Evolutionary conservation across 2,329 filamentous ascomycete species (phyloP).

Genomic region (Teratosphaeria nubilosa): DNA sequence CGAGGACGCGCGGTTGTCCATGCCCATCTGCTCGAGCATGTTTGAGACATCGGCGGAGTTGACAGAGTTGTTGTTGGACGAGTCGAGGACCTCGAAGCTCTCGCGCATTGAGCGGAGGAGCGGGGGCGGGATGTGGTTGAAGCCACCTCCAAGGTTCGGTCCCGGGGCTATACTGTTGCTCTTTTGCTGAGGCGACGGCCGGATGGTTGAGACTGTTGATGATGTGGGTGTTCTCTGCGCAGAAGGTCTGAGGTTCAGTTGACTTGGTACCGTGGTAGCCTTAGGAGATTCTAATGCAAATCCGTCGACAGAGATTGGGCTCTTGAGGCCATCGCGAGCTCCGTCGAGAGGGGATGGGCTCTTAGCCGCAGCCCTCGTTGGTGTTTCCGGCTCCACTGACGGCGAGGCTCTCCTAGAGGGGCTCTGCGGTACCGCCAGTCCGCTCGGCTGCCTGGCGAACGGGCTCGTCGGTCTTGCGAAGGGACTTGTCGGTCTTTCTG

Average conservation of each 20-base stretch:
- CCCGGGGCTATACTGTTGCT: background rate
- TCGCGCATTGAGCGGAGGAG: constrained; percentile 84
- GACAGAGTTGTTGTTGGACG: constrained; percentile 75
- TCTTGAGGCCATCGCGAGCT: background rate
- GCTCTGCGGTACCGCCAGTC: constrained; percentile 17
- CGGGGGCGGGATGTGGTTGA: constrained; percentile 66
- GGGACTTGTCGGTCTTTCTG: background rate
- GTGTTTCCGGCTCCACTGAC: background rate
- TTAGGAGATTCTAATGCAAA: constrained; percentile 1
- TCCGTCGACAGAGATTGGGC: background rate
- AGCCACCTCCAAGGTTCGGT: constrained; percentile 9
- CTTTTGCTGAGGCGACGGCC: constrained; percentile 9
- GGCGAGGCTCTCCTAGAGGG: constrained; percentile 9
- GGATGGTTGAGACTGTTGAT: constrained; percentile 19
- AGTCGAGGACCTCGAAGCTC: constrained; percentile 85
- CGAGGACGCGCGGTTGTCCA: constrained; percentile 60
- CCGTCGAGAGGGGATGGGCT: background rate
- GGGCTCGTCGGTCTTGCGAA: constrained; percentile 23
- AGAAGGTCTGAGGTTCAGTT: background rate
- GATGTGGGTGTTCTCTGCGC: constrained; percentile 14
- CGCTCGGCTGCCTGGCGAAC: constrained; percentile 25
- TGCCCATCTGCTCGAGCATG: constrained; percentile 76
- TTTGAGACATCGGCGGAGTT: constrained; percentile 75
- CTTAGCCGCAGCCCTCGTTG: background rate
- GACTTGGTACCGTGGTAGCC: background rate